A percentile compares a stretch with the other conserved stretches of the same genome.
Conservation (phyloP, 1,284 basidiomycete genomes). For the Tilletia indica region DNA sequence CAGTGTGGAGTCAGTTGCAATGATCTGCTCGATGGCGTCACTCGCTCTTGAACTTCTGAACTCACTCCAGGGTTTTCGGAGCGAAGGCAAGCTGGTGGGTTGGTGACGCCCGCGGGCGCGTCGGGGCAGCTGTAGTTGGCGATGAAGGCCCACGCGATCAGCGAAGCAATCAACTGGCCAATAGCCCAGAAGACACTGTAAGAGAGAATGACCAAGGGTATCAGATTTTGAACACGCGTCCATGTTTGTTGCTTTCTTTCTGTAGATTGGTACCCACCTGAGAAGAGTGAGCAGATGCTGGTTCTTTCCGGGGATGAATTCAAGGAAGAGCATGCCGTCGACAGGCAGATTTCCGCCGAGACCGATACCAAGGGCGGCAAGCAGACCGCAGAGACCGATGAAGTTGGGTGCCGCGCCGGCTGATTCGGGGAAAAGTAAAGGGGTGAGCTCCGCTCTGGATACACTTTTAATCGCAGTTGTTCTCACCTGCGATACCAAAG, state of each 20-base stretch:
- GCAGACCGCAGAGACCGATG: conserved; percentile 45
- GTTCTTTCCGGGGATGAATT: conserved; percentile 49
- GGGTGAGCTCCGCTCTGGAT: conserved; percentile 35
- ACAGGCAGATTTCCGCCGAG: conserved; percentile 54
- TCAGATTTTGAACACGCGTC: conserved; percentile 26
- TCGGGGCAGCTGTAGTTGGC: conserved; percentile 47
- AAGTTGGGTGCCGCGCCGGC: conserved; percentile 49
- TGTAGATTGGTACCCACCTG: neutral
- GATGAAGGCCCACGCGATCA: conserved; percentile 54
- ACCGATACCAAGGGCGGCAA: conserved; percentile 50
- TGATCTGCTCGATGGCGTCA: no score
- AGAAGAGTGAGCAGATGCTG: conserved; percentile 29
- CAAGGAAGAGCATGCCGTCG: conserved; percentile 54
- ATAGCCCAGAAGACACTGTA: conserved; percentile 53
- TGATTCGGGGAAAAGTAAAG: conserved; percentile 50
- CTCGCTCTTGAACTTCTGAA: neutral
- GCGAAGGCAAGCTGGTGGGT: conserved; percentile 30
- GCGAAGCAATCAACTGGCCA: conserved; percentile 49
- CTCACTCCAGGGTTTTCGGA: conserved; percentile 38
- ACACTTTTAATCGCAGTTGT: no score
- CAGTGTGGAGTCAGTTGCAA: neutral
- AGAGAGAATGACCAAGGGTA: conserved; percentile 30
- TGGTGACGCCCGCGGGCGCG: neutral
- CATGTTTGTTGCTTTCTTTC: neutral
- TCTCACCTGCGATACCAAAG: conserved; percentile 44